phyloP scores from a whole-genome alignment of 176 grass and related monocot species.

The Avena eriantha region DNA sequence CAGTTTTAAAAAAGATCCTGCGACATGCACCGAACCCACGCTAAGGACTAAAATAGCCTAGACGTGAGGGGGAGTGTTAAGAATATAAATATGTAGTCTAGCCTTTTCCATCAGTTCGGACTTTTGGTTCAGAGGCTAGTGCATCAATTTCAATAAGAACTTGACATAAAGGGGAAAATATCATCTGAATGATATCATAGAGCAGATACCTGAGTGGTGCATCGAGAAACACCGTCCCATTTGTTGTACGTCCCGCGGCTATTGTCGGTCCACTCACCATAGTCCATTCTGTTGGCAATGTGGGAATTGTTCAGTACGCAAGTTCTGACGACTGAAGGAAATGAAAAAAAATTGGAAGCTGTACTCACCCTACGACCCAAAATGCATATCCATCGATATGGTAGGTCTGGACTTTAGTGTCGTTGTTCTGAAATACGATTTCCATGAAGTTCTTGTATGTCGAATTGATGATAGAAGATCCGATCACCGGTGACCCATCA shows the following conservation, averaged over 20 bases:
- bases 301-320: constrained; percentile 18
- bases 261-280: constrained; percentile 85
- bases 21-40: too few relatives aligned
- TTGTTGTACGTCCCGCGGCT: constrained; percentile 90
- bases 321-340: background rate
- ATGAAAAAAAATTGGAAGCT: background rate
- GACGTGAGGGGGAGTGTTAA: too few relatives aligned
- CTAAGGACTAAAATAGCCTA: too few relatives aligned
- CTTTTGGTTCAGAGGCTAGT: too few relatives aligned
- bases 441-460: constrained; percentile 93
- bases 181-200: background rate
- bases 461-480: constrained; percentile 75
- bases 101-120: too few relatives aligned
- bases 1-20: too few relatives aligned
- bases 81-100: too few relatives aligned
- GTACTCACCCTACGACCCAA: constrained; percentile 83
- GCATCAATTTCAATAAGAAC: too few relatives aligned
- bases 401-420: constrained; percentile 81
- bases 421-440: constrained; percentile 97
- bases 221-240: constrained; percentile 92
- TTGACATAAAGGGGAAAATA: background rate
- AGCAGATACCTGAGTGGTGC: constrained; percentile 75
- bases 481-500: constrained; percentile 51
- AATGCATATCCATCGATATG: constrained; percentile 92
- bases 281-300: constrained; percentile 79